Evolutionary conservation across 306 rosid genomes (phyloP), one percentile per base, ranked within the genome.

Genomic region (Cucurbita ficifolia): DNA sequence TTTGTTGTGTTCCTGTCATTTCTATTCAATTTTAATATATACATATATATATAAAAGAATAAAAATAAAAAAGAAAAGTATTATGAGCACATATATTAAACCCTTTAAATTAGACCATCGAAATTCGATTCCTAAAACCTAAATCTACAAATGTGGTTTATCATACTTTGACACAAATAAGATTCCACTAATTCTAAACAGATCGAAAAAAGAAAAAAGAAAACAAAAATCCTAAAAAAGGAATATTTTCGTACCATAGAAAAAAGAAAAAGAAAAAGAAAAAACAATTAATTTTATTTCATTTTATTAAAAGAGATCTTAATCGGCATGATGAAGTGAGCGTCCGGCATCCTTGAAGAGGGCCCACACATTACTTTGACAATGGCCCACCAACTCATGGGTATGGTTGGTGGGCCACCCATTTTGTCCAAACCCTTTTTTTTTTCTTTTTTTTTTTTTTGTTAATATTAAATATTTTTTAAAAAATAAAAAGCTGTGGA

Each of bases 381-480:
- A 68, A 22, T 21, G 73, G 73, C 73, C 73, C 73, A 68, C 73
- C 40, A 68, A 68, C 73, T 68, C 55, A 73, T 73, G 61, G 76
- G 67, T 54, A 39, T 40, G 67, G 52, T 42, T 73, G 8, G 76
- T 73, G 76, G 76, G 76, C 52, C 76, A 38, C 13, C 73, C 54
- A 12, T 68, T 46, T 45, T 68, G 54, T 24, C 55, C 55, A 43
- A 68, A 73, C 36, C 21, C 3, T 7, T 35, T 52, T 50, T 70
- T 67, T 10, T 46, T 68, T 68, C 45, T 46, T 29, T 3, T 58
- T 22, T 11, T 24, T 55, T 57, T 24, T 60, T 33, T 59, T 59
- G 39, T 58, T 61, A 36, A 36, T 61, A 36, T 61, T 58, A 13
- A 35, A 10, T 68, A 12, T 45, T 22, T 21, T 29, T 2, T 2